Percentiles rank a stretch among this genome's conserved stretches.
phyloP scores from a whole-genome alignment of 2,329 filamentous ascomycete species.

The Calonectria crousiana region DNA sequence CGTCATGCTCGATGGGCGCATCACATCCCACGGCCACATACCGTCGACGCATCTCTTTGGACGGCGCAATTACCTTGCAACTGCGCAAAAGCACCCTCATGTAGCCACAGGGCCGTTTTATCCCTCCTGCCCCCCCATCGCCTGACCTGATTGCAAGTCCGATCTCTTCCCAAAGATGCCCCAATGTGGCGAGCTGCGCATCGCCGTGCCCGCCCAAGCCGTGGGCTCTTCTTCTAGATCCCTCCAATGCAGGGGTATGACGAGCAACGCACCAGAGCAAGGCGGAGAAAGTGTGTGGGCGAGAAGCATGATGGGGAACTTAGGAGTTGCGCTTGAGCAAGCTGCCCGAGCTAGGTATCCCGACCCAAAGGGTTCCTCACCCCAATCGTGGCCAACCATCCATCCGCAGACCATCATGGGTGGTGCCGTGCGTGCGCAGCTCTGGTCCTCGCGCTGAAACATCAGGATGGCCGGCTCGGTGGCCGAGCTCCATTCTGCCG shows the following conservation, averaged over 20 bases:
- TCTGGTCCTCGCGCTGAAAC: slow-evolving; percentile 43
- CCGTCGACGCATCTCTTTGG: slow-evolving; percentile 30
- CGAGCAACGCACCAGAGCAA: slow-evolving; percentile 15
- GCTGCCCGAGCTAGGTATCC: slow-evolving; percentile 18
- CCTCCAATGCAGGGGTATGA: slow-evolving; percentile 33
- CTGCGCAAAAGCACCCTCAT: slow-evolving; percentile 24
- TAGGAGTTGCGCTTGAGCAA: slow-evolving; percentile 11
- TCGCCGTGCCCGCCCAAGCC: slow-evolving; percentile 30
- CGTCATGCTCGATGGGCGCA: slow-evolving; percentile 47
- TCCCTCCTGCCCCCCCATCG: background rate
- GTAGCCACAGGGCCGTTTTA: slow-evolving; percentile 1
- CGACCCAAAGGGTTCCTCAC: slow-evolving; percentile 28
- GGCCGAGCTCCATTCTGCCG: slow-evolving; percentile 40
- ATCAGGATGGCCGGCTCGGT: slow-evolving; percentile 40
- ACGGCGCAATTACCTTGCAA: slow-evolving; percentile 31
- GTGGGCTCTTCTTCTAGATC: slow-evolving; percentile 31
- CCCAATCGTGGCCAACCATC: slow-evolving; percentile 20
- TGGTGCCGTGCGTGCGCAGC: slow-evolving; percentile 33
- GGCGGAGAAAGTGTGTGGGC: slow-evolving; percentile 11
- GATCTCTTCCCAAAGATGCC: slow-evolving; percentile 10
- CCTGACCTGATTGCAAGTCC: slow-evolving; percentile 8
- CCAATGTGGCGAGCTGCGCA: slow-evolving; percentile 31
- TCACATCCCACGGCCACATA: slow-evolving; percentile 42
- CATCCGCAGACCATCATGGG: slow-evolving; percentile 14
- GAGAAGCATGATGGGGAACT: slow-evolving; percentile 6